Evolutionary conservation across 495 filamentous ascomycete species (phyloP), one percentile per base, ranked within the genome.

Genomic region (Penicillium canariense): DNA sequence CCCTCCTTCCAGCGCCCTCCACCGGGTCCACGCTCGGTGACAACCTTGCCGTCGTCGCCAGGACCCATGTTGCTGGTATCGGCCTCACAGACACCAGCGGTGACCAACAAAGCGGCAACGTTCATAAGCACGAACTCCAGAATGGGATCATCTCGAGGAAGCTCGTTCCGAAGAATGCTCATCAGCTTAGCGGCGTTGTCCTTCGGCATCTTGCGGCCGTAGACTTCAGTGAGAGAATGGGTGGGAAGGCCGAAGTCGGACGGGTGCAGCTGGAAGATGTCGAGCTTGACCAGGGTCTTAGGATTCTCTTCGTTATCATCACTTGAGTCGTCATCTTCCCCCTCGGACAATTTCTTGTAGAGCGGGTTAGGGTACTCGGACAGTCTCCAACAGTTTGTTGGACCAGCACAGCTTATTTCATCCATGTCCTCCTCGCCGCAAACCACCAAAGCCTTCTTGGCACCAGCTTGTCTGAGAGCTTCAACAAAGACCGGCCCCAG

Each of bases 391-490:
- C 92, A 97, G 58, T 89, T 83, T 14, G 91, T 96, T 30, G 72
- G 69, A 0, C 91, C 91, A 3, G 92, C 94, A 60, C 90, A 95
- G 56, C 86, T 90, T 51, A 99, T 85, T 73, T 99, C 94, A 68
- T 99, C 94, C 45, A 99, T 83, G 48, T 97, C 89, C 71, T 97
- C 94, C 54, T 87, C 86, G 27, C 95, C 94, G 67, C 92, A 97
- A 6, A 97, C 89, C 5, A 99, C 86, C 69, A 99, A 78, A 2
- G 87, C 91, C 66, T 96, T 96, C 58, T 76, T 81, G 4, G 84
- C 82, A 28, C 91, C 91, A n/a, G 80, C 80, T 51, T 96, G 75
- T 11, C 77, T 74, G 40, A 99, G 75, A 8, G 94, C 91, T 52
- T 94, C 88, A 2, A 87, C 91, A 67, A 97, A 99, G 12, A 90